Evolutionary conservation across 2,329 filamentous ascomycete genomes (phyloP), one percentile per base, ranked within the genome.

Genomic region (Thermoascus crustaceus): DNA sequence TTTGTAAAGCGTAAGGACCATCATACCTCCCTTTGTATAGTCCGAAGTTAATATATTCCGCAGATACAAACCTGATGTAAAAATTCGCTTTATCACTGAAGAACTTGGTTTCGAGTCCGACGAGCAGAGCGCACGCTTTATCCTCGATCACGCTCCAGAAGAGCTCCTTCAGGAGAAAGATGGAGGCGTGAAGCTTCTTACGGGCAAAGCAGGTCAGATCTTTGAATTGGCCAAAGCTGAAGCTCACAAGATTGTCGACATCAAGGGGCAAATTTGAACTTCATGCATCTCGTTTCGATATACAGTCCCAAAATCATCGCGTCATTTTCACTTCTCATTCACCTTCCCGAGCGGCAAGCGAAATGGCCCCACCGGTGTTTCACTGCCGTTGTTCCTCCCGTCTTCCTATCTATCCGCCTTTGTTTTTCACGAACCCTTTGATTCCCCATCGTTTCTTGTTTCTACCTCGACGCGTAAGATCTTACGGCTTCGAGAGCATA

Each of bases 101-200:
- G 89, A 96, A 64, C 82, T 98, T 53, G 87, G 85, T 33, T 98
- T 98, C 61, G 87, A 94, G 61, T 87, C 84, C 40, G 87, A 94
- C 65, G 76, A 82, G 55, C 85, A 93, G 66, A 87, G 87, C 44
- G 83, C 83, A 42, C 83, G 91, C 58, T 98, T 96, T 63, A 78
- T 98, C 55, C 78, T 85, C 53, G 82, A 93, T 46, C 70, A 91
- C 53, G 74, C 80, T 48, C 84, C 82, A 34, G 76, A 85, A 59
- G 68, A 81, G 23, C 68, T 93, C 23, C 75, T 96, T 46, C 75
- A 88, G 61, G 81, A 91, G 58, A 80, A 79, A 45, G 72, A 80
- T 45, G 80, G 84, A 44, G 75, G 78, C 45, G 82, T 88, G 48
- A 71, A 75, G 43, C 80, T 94, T 55, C 60, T 85, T 49, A 80